Conservation (phyloP, 768 basidiomycete species). For the Tylopilus cervinicoccineus region DNA sequence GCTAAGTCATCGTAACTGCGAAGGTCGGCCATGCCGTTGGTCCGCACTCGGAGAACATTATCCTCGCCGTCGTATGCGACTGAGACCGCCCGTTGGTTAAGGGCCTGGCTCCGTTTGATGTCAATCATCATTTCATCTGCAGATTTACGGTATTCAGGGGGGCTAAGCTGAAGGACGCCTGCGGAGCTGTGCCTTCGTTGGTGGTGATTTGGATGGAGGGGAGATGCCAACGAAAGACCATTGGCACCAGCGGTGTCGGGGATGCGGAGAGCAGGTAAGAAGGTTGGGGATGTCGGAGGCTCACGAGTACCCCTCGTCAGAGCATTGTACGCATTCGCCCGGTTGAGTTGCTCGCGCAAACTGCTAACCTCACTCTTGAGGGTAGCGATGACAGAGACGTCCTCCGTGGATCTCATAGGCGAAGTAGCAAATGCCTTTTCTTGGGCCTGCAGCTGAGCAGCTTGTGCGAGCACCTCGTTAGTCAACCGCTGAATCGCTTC, state of each 20-base stretch:
- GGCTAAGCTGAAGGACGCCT: constrained; percentile 62
- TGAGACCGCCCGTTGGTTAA: constrained; percentile 81
- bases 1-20: constrained; percentile 81
- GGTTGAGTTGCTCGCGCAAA: constrained; percentile 92
- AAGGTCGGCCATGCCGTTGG: constrained; percentile 67
- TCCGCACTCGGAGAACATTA: constrained; percentile 59
- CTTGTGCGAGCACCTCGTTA: constrained; percentile 69
- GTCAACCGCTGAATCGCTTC: constrained; percentile 76
- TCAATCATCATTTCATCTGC: constrained; percentile 75
- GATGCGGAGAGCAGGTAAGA: constrained; percentile 71
- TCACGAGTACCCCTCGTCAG: constrained; percentile 76
- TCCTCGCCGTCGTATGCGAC: constrained; percentile 87
- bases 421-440: constrained; percentile 65
- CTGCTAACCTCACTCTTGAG: constrained; percentile 91
- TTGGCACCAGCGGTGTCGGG: constrained; percentile 42
- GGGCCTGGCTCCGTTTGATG: constrained; percentile 64
- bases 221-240: constrained; percentile 38
- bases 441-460: constrained; percentile 70
- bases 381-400: constrained; percentile 79
- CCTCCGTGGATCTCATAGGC: constrained; percentile 70
- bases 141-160: constrained; percentile 65
- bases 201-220: constrained; percentile 47
- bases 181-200: constrained; percentile 86
- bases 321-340: constrained; percentile 88
- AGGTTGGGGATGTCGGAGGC: constrained; percentile 79